phyloP scores from a whole-genome alignment of 2,329 filamentous ascomycete species.

The Pestalotiopsis sp. region DNA sequence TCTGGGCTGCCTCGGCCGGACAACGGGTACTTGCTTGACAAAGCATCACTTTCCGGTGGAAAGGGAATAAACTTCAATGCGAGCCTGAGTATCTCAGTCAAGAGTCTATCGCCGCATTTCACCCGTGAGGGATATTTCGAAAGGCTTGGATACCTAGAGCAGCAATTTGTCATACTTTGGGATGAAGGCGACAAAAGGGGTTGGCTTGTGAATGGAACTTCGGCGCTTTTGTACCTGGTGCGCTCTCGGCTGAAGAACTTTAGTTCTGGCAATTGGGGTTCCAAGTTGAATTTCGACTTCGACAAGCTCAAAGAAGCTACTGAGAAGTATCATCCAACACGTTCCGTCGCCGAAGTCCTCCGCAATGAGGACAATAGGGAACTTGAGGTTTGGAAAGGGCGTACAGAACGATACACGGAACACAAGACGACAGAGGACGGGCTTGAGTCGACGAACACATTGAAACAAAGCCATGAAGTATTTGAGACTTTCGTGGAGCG shows the following conservation, averaged over 20 bases:
- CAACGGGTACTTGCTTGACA: slow-evolving; percentile 20
- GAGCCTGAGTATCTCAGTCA: slow-evolving; percentile 16
- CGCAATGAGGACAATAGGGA: too few species aligned
- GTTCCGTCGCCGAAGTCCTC: too few species aligned
- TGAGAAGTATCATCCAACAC: slow-evolving; percentile 11
- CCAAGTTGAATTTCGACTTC: slow-evolving; percentile 18
- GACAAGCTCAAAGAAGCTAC: slow-evolving; percentile 23
- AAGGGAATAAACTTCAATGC: slow-evolving; percentile 23
- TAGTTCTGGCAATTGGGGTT: slow-evolving; percentile 17
- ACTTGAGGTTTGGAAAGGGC: too few species aligned
- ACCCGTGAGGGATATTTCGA: slow-evolving; percentile 21
- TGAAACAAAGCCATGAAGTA: background rate
- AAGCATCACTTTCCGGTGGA: slow-evolving; percentile 24
- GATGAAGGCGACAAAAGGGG: slow-evolving; percentile 33
- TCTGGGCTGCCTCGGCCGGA: slow-evolving; percentile 13
- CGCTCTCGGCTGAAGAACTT: slow-evolving; percentile 24
- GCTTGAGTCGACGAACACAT: too few species aligned
- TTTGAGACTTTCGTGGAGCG: slow-evolving; percentile 24
- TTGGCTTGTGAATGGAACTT: slow-evolving; percentile 36
- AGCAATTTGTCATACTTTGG: slow-evolving; percentile 31
- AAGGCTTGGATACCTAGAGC: slow-evolving; percentile 28
- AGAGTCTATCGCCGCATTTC: slow-evolving; percentile 25
- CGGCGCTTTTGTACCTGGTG: slow-evolving; percentile 37
- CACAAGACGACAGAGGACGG: too few species aligned
- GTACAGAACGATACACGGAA: too few species aligned